phyloP scores from a whole-genome alignment of 768 basidiomycete genomes.

The Mycena vulgaris region DNA sequence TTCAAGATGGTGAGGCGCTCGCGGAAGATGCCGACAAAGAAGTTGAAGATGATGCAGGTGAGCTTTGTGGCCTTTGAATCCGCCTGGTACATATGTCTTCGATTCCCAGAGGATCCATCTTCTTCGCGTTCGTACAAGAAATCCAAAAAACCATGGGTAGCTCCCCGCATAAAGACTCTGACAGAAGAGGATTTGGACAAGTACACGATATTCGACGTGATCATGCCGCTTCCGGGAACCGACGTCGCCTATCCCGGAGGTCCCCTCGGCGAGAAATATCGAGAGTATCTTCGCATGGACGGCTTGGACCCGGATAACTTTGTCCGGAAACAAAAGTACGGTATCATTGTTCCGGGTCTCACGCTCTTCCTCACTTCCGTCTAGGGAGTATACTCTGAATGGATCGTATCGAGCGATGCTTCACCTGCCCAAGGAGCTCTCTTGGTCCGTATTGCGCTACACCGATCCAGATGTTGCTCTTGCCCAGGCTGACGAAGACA shows the following conservation, averaged over 20 bases:
- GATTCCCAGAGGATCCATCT: conserved; percentile 40
- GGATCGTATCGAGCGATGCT: conserved; percentile 96
- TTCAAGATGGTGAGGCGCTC: conserved; percentile 51
- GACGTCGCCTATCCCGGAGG: conserved; percentile 96
- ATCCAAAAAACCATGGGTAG: conserved; percentile 70
- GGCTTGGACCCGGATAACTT: conserved; percentile 94
- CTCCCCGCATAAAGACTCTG: conserved; percentile 83
- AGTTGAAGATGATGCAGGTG: conserved; percentile 42
- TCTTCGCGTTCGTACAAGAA: conserved; percentile 50
- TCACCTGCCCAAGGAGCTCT: conserved; percentile 85
- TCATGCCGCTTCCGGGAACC: conserved; percentile 97
- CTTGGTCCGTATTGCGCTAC: conserved; percentile 89
- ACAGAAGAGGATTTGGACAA: conserved; percentile 83
- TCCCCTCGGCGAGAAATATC: conserved; percentile 87
- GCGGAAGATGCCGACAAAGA: conserved; percentile 55
- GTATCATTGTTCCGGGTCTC: neutral
- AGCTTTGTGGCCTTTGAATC: neutral
- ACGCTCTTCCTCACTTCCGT: conserved; percentile 24
- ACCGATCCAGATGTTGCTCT: conserved; percentile 94
- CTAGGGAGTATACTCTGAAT: conserved; percentile 91
- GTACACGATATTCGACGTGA: conserved; percentile 93
- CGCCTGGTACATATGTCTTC: conserved; percentile 11
- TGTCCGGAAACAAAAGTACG: conserved; percentile 90
- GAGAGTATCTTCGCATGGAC: conserved; percentile 85
- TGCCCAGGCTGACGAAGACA: conserved; percentile 96